phyloP scores from a whole-genome alignment of 179 eudicot species.

The Beta macrorhiza region DNA sequence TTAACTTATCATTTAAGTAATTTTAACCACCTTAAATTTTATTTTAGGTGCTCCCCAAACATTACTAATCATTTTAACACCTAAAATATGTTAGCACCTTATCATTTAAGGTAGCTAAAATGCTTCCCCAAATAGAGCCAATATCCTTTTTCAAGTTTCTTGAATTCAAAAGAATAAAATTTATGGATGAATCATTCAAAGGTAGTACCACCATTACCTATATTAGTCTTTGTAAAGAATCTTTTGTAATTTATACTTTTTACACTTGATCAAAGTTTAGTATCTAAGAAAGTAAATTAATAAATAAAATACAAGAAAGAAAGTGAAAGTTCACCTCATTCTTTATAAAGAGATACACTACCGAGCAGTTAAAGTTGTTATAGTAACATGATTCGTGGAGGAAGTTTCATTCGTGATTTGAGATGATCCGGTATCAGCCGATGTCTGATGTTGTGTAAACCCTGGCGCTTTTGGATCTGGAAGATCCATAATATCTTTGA shows the following conservation, averaged over 20 bases:
- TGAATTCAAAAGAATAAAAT: background rate
- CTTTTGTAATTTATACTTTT: no score
- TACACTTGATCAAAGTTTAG: no score
- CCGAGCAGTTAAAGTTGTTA: constrained; percentile 30
- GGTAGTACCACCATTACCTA: background rate
- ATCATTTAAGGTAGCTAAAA: no score
- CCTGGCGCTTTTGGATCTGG: constrained; percentile 49
- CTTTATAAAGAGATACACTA: background rate
- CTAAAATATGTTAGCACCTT: no score
- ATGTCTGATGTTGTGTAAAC: constrained; percentile 27
- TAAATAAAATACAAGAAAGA: background rate
- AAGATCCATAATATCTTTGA: constrained; percentile 34
- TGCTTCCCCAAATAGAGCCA: no score
- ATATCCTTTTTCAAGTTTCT: no score
- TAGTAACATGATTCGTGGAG: constrained; percentile 30
- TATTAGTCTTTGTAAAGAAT: no score
- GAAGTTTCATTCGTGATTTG: constrained; percentile 8
- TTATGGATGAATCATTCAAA: background rate
- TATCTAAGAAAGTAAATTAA: no score
- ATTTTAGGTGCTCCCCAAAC: no score
- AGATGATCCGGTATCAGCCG: constrained; percentile 1
- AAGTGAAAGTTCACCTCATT: background rate
- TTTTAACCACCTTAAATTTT: no score
- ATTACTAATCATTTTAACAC: no score
- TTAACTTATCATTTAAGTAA: no score